Percentiles rank a stretch among this genome's conserved stretches.
phyloP scores from a whole-genome alignment of 1,284 basidiomycete species.

The Moesziomyces sp. region DNA sequence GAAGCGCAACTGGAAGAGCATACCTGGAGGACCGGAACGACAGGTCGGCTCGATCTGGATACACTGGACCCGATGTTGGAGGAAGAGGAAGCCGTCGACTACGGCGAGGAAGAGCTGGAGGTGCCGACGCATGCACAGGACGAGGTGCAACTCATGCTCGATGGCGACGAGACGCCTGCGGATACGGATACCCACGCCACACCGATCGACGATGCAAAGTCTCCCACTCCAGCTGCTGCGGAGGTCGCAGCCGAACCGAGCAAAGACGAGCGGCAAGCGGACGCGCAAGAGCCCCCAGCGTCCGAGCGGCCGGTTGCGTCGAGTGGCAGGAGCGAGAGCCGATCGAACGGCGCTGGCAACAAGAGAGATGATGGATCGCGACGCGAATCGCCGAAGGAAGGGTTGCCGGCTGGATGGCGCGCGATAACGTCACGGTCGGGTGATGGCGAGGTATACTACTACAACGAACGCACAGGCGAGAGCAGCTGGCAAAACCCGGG shows the following conservation, averaged over 20 bases:
- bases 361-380: not conserved
- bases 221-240: not conserved
- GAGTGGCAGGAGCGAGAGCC: not conserved
- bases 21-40: too few relatives aligned
- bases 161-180: slow-evolving; percentile 7
- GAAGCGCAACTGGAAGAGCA: too few relatives aligned
- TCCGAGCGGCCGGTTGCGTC: too few relatives aligned
- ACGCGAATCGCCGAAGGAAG: not conserved
- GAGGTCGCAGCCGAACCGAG: not conserved
- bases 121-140: slow-evolving; percentile 20
- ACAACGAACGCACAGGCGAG: slow-evolving; percentile 41
- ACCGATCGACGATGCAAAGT: not conserved
- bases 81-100: slow-evolving; percentile 49
- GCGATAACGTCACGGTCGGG: slow-evolving; percentile 28
- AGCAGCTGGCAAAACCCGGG: slow-evolving; percentile 28
- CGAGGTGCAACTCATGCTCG: slow-evolving; percentile 35
- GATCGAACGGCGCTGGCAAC: too few relatives aligned
- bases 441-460: slow-evolving; percentile 42
- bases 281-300: too few relatives aligned
- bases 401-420: slow-evolving; percentile 28
- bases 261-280: too few relatives aligned
- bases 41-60: not conserved
- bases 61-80: slow-evolving; percentile 22
- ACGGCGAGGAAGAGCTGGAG: slow-evolving; percentile 41
- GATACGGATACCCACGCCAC: not conserved